Evolutionary conservation across 495 filamentous ascomycete genomes (phyloP), one percentile per base, ranked within the genome.

Genomic region (Aspergillus olivimuriae): DNA sequence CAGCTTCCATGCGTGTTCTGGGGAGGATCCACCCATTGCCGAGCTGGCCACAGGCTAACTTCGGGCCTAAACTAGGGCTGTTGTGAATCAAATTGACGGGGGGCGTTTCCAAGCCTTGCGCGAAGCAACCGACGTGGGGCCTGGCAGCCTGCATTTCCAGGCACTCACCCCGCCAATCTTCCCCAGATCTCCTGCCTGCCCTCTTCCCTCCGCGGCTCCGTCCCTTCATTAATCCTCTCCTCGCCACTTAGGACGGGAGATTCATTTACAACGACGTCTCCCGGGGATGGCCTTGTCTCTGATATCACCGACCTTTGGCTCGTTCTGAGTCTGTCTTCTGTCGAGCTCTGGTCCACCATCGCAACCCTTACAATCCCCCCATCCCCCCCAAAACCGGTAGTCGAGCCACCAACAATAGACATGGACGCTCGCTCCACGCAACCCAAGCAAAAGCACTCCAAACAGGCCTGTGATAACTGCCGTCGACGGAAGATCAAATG

Each of bases 391-490:
- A n/a, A n/a, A n/a, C n/a, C n/a, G n/a, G n/a, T n/a, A n/a, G n/a
- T n/a, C n/a, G n/a, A n/a, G n/a, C n/a, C n/a, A n/a, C n/a, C n/a
- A n/a, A n/a, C n/a, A n/a, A 28, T 11, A 35, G 34, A 44, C 48
- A 60, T 56, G 59, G 55, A 46, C 43, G 56, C 48, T 34, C 48
- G 33, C 7, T 14, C 48, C 12, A 15, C 40, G 36, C 47, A 53
- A 39, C 34, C 51, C 39, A 51, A 50, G 38, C 50, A 55, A 51
- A 48, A 59, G 33, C 21, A 58, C 28, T 44, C 50, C 12, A 69
- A 68, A 40, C 68, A 72, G 51, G 66, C 68, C 39, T 72, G 68
- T 43, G 68, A 72, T 39, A 70, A 70, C 39, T 72, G 68, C 50
- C 63, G 68, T 20, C 58, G 65, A 4, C 65, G 68, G 31, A 72